Percentiles rank a stretch among this genome's conserved stretches.
phyloP scores from a whole-genome alignment of 2,329 filamentous ascomycete species.

The Paraphaeosphaeria minitans region DNA sequence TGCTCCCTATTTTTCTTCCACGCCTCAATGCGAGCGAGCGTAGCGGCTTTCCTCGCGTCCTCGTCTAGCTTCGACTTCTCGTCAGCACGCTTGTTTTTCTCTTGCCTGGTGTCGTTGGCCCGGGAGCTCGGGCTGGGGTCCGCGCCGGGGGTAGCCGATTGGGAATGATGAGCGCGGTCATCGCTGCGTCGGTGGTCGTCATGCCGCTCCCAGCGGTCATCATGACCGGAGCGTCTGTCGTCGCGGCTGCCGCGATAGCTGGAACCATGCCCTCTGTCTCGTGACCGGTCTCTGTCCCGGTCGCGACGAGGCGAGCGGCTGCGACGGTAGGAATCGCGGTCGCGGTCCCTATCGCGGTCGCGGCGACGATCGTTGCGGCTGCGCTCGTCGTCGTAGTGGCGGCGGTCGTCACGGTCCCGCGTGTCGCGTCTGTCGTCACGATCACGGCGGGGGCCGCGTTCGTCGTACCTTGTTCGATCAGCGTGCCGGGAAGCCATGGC shows the following conservation, averaged over 20 bases:
- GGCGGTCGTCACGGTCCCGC: constrained; percentile 48
- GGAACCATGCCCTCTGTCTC: constrained; percentile 62
- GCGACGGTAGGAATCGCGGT: constrained; percentile 38
- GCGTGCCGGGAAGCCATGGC: constrained; percentile 64
- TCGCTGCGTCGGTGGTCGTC: constrained; percentile 70
- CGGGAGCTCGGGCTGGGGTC: constrained; percentile 33
- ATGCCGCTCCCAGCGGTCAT: constrained; percentile 64
- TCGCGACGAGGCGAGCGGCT: constrained; percentile 46
- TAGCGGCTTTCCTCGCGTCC: constrained; percentile 25
- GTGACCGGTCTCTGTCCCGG: constrained; percentile 53
- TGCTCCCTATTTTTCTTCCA: constrained; percentile 87
- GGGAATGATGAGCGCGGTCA: constrained; percentile 69
- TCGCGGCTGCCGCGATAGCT: constrained; percentile 52
- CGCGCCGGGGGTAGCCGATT: constrained; percentile 60
- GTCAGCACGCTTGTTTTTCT: constrained; percentile 63
- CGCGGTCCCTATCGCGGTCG: constrained; percentile 50
- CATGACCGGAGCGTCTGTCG: constrained; percentile 48
- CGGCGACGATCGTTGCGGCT: constrained; percentile 61
- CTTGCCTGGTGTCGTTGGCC: constrained; percentile 46
- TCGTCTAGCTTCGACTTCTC: constrained; percentile 32
- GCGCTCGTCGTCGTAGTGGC: constrained; percentile 42
- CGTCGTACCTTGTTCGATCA: constrained; percentile 68
- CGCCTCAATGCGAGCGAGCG: constrained; percentile 74
- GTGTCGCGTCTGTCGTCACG: constrained; percentile 52
- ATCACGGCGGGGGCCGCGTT: constrained; percentile 36